These are phyloP conservation scores for Holtermannia corniformis DNA, from an alignment of 768 basidiomycete genomes.

Conservation along the genomic window DNA sequence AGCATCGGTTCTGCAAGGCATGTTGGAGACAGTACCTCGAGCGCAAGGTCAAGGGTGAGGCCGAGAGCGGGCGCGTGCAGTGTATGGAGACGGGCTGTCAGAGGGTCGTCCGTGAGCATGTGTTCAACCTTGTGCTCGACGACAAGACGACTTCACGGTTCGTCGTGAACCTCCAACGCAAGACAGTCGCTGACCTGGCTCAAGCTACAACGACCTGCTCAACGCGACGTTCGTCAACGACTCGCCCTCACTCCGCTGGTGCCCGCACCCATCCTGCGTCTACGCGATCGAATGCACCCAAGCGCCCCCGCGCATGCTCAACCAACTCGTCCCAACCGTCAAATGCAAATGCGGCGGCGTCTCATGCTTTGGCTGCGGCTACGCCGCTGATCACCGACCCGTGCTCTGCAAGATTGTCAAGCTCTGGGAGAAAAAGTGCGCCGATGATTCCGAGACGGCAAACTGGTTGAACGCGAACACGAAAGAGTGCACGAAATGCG, in stretches of 20 bases:
- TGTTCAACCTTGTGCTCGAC: slow-evolving; percentile 50
- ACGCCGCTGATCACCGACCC: slow-evolving; percentile 83
- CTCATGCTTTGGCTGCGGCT: slow-evolving; percentile 91
- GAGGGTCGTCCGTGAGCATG: slow-evolving; percentile 42
- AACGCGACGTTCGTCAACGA: slow-evolving; percentile 83
- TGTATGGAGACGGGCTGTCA: slow-evolving; percentile 45
- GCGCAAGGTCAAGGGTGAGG: slow-evolving; percentile 65
- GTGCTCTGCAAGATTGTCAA: slow-evolving; percentile 78
- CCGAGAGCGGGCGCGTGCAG: slow-evolving; percentile 43
- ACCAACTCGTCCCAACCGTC: slow-evolving; percentile 78
- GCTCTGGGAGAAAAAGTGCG: slow-evolving; percentile 95
- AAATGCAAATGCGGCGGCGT: slow-evolving; percentile 67
- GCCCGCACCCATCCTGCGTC: slow-evolving; percentile 88
- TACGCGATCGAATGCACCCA: slow-evolving; percentile 82
- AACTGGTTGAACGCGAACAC: slow-evolving; percentile 99
- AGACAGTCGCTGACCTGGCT: slow-evolving; percentile 36
- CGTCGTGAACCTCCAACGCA: slow-evolving; percentile 40
- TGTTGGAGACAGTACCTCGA: slow-evolving; percentile 76
- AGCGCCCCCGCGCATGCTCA: slow-evolving; percentile 67
- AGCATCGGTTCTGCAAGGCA: slow-evolving; percentile 68
- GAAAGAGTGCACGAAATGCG: slow-evolving; percentile 92
- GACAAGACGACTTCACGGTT: slow-evolving; percentile 38
- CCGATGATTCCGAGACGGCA: slow-evolving; percentile 94
- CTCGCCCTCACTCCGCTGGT: slow-evolving; percentile 75
- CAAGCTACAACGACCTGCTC: slow-evolving; percentile 75